Conservation (phyloP, 805 yeast genomes). For the Metschnikowia shivogae region DNA sequence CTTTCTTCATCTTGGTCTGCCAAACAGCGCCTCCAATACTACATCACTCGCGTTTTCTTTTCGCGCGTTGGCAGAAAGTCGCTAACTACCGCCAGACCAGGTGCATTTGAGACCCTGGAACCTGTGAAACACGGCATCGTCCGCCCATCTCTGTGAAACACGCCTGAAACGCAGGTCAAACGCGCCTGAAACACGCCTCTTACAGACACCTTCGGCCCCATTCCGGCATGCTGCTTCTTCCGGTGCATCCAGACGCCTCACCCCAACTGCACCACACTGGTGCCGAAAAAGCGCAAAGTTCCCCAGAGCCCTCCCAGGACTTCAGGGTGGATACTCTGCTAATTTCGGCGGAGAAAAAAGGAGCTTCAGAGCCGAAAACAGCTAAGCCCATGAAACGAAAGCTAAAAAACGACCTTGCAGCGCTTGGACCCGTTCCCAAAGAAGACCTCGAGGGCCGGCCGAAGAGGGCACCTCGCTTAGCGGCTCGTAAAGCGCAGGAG, state of each 20-base stretch:
- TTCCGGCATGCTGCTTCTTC: neutral
- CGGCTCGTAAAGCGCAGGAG: constrained; percentile 1
- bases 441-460: neutral
- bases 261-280: no score
- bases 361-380: neutral
- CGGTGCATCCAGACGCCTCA: neutral
- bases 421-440: neutral
- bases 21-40: no score
- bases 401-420: neutral
- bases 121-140: neutral
- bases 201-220: neutral
- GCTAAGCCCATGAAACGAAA: neutral
- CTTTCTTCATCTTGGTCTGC: no score
- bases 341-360: neutral
- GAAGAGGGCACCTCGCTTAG: constrained; percentile 1
- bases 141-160: neutral
- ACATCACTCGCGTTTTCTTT: neutral
- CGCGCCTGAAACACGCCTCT: neutral
- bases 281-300: no score
- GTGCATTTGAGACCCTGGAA: constrained; percentile 1
- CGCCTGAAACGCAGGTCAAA: neutral
- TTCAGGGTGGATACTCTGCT: neutral
- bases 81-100: neutral
- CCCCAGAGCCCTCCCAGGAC: neutral
- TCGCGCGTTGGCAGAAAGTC: constrained; percentile 4